Evolutionary conservation across 1,284 basidiomycete genomes (phyloP), one percentile per base, ranked within the genome.

Genomic region (Rhodotorula sp.): DNA sequence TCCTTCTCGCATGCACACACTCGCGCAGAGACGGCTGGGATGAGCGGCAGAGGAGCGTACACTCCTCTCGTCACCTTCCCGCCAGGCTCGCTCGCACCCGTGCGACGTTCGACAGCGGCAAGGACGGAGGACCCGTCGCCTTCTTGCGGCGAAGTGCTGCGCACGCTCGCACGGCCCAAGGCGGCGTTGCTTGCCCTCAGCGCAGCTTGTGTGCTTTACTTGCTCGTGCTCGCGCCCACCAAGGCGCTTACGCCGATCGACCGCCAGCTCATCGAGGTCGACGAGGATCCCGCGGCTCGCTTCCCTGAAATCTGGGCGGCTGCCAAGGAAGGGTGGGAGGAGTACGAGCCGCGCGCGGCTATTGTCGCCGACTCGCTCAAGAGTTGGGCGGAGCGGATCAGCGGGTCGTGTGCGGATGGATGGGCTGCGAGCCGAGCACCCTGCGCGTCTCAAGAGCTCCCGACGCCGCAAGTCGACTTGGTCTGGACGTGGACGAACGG

Each of bases 401-500:
- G 45, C 7, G n/a, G 25, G 4, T 41, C 16, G 16, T 72, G 70
- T 17, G 50, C 53, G n/a, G 67, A 68, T 17, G 13, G 23, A 7
- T 55, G 56, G 50, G 52, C 66, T 34, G 34, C 23, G 59, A 50
- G n/a, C 8, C 14, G 3, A 64, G 67, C 0, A 14, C 27, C 46
- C 49, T 72, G 14, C 66, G 71, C 61, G 52, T 25, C 56, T 58
- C 16, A 46, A 45, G 8, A 60, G 55, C 1, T 49, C 9, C 23
- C 19, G 27, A n/a, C 0, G 53, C 34, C 7, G 44, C n/a, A 34
- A 8, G 61, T 72, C 45, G 71, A 64, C 52, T 45, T 62, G 2
- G 45, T 72, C 10, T 72, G 61, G 56, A 72, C 67, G 4, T 72
- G 48, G 41, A 49, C 49, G 45, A 72, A 72, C 57, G 71, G 71